Base-by-base conservation (phyloP, 108 stramenopile species). In the Cyclotella choctawhatcheeana region DNA sequence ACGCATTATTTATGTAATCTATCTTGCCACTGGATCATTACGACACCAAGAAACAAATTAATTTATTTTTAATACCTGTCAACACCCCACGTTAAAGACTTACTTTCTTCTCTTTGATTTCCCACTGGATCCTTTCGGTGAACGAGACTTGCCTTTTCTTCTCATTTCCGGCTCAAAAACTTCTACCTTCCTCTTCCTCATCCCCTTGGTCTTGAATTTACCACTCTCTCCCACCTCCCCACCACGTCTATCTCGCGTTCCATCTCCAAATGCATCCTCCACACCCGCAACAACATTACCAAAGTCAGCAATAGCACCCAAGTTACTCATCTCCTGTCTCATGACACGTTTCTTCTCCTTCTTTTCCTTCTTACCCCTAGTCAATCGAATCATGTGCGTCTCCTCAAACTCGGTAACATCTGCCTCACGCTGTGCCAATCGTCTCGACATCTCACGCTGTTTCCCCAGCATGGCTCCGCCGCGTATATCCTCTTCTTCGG, bases 401-500 rank as follows among this genome's bases (percentile, higher is more conserved):
- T 95, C 94, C 77, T 95, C 94, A 67, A 83, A 91, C 61, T 82
- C 73, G 24, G 63, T 73, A 58, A 88, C 80, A 51, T 91, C 94
- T 5, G 77, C 84, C 48, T 91, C 83, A 32, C 76, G 76, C 61
- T 82, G 80, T 16, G 88, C 87, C 44, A 92, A 56, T 10, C 84
- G 67, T 24, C 84, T 78, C 2, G 93, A 82, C n/a, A 82, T 81
- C 61, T 87, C 84, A 16, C 83, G 72, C 53, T 91, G 89, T 63
- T 85, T 83, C 14, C 92, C 92, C 12, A 88, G 79, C 56, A 81
- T 52, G 34, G 88, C 82, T 13, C 91, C 94, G 21, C 94, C 94
- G 48, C 85, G 86, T n/a, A 86, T 77, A 74, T 95, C 94, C 64
- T 95, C 92, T 61, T 89, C 89, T 68, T 95, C 94, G 3, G 91